phyloP scores from a whole-genome alignment of 129 eudicot genomes.

The Lonicera japonica region DNA sequence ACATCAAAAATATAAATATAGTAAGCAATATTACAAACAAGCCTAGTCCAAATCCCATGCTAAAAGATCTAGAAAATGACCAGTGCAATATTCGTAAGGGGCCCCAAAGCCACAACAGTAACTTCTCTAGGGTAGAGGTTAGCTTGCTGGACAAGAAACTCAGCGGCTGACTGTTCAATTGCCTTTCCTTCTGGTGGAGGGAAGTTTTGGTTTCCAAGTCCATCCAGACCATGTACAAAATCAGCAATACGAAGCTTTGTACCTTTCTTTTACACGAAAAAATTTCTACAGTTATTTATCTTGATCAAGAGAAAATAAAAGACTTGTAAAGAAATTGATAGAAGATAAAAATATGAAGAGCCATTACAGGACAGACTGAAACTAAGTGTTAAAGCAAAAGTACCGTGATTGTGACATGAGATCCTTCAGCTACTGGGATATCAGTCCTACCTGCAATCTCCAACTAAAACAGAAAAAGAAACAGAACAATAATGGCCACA shows the following conservation, averaged over 20 bases:
- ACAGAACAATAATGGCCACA: not conserved
- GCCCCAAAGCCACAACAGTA: constrained; percentile 91
- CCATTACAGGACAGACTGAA: not conserved
- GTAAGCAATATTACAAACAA: not conserved
- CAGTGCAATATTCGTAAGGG: constrained; percentile 91
- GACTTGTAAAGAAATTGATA: not conserved
- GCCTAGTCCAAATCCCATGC: not conserved
- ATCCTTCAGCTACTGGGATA: constrained; percentile 98
- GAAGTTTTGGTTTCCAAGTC: constrained; percentile 97
- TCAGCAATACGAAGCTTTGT: constrained; percentile 94
- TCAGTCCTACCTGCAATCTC: constrained; percentile 93
- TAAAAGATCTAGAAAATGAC: constrained; percentile 30
- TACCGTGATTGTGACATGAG: constrained; percentile 91
- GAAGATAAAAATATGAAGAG: not conserved
- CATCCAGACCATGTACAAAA: constrained; percentile 93
- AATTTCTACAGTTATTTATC: no score
- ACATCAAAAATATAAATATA: constrained; percentile 3
- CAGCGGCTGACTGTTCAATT: constrained; percentile 77
- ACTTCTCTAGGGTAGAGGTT: constrained; percentile 75
- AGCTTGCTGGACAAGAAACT: constrained; percentile 71
- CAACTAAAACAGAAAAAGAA: constrained; percentile 34
- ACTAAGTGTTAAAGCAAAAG: constrained; percentile 1
- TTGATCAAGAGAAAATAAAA: no score
- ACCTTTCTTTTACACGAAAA: constrained; percentile 58
- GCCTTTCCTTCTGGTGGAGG: constrained; percentile 89